Evolutionary conservation across 1,139 yeast genomes (phyloP).

Genomic region (Pichia sp.): DNA sequence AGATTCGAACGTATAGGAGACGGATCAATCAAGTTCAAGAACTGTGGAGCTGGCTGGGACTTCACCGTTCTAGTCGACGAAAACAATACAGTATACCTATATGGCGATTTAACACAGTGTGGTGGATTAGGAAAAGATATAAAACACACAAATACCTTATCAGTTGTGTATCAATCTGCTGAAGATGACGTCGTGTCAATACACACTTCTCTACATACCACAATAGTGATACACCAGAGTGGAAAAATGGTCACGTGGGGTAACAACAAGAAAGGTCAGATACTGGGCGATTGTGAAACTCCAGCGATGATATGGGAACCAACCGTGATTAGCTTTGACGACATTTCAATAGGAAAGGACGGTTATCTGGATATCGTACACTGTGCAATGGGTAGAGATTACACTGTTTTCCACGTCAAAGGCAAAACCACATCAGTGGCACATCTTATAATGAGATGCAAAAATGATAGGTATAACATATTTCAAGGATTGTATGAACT

Average conservation of each 20-base stretch:
- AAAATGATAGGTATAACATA: slow-evolving; percentile 11
- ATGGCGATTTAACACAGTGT: neutral
- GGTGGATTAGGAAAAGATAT: slow-evolving; percentile 1
- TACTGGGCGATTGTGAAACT: slow-evolving; percentile 34
- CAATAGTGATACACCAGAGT: slow-evolving; percentile 37
- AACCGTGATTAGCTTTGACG: slow-evolving; percentile 22
- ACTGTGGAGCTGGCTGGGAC: slow-evolving; percentile 12
- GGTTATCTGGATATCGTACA: slow-evolving; percentile 16
- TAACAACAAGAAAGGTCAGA: slow-evolving; percentile 71
- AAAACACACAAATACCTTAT: neutral
- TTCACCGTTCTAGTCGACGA: slow-evolving; percentile 3
- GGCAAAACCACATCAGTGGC: neutral
- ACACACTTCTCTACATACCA: slow-evolving; percentile 54
- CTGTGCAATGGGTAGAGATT: slow-evolving; percentile 47
- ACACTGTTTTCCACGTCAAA: slow-evolving; percentile 30
- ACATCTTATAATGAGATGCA: slow-evolving; percentile 8
- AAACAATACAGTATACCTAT: neutral
- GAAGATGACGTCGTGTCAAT: neutral
- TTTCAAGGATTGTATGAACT: neutral
- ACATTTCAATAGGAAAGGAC: neutral
- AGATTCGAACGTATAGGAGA: neutral
- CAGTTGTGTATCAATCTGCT: neutral
- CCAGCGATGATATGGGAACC: slow-evolving; percentile 26
- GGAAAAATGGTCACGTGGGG: slow-evolving; percentile 79
- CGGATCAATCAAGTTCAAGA: neutral